Base-by-base conservation (phyloP, 176 grass and related monocot species). In the Microstegium vimineum region DNA sequence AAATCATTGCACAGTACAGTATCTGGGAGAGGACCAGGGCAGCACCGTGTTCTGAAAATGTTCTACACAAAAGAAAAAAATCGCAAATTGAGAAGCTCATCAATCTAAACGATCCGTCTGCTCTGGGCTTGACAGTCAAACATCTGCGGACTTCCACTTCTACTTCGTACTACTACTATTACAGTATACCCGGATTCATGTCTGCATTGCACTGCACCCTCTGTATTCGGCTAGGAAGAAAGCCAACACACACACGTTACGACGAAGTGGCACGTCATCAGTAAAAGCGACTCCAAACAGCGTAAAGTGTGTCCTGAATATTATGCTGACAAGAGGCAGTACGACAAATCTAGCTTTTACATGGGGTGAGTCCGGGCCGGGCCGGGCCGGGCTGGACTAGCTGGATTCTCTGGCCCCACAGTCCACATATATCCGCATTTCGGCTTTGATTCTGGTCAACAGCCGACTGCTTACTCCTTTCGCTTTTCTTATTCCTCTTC, bases 271-370 rank as follows among this genome's bases (percentile, higher is more conserved):
- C 37, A 72, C 6, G n/a, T 35, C 30, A 10, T 42, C 37, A 15
- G 8, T 14, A 45, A 65, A 65, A 65, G 38, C 9, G 42, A 8
- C 11, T 59, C 54, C n/a, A 35, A 56, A 74, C 51, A 66, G 16
- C 59, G 32, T 23, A 73, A 72, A 72, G 47, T 28, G 27, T 36
- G 15, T 62, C 37, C 30, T 15, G 28, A 43, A 16, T 22, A 23
- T 23, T 22, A 23, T 73, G 26, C 69, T 6, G 26, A 26, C 35
- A 15, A 14, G 37, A 31, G 38, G 27, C 2, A 81, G 51, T 34
- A 63, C 52, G 72, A 71, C 79, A 77, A 77, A 62, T 69, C 2
- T 13, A 87, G 79, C 85, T 87, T 87, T 81, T 68, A 1, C 12
- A 17, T 9, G 51, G 15, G 71, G 43, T 14, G 15, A n/a, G n/a